phyloP scores from a whole-genome alignment of 768 basidiomycete species.

The Coprinellus aureogranulatus region DNA sequence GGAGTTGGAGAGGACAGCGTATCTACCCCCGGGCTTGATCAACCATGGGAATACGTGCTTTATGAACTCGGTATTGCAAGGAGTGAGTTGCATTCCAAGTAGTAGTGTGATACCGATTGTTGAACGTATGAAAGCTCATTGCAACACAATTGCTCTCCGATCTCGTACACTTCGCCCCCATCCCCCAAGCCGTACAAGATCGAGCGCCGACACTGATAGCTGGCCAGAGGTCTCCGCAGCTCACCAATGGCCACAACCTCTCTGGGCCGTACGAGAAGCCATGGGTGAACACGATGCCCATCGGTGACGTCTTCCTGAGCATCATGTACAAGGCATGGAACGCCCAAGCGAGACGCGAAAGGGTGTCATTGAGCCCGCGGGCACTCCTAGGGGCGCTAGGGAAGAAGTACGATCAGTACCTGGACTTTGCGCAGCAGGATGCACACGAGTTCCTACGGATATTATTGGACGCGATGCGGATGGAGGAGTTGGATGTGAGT shows the following conservation, averaged over 20 bases:
- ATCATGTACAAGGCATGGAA: conserved; percentile 65
- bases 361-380: conserved; percentile 64
- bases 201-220: conserved; percentile 39
- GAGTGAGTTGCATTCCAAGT: conserved; percentile 46
- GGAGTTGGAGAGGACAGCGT: conserved; percentile 57
- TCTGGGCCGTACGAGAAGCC: conserved; percentile 51
- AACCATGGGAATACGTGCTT: conserved; percentile 93
- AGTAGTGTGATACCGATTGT: neutral
- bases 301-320: conserved; percentile 65
- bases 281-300: conserved; percentile 61
- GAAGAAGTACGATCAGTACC: conserved; percentile 89
- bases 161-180: conserved; percentile 53
- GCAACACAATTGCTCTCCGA: conserved; percentile 62
- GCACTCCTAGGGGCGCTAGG: conserved; percentile 66
- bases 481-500: conserved; percentile 90
- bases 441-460: conserved; percentile 92
- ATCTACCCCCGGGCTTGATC: conserved; percentile 68
- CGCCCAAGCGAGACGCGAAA: conserved; percentile 48
- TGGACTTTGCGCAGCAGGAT: conserved; percentile 94
- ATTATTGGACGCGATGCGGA: conserved; percentile 85
- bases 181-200: conserved; percentile 40
- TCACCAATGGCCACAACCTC: conserved; percentile 63
- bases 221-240: conserved; percentile 58
- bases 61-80: conserved; percentile 93
- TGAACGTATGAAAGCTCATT: conserved; percentile 48